Base-by-base conservation (phyloP, 176 grass and related monocot genomes). In the Cymbopogon citratus region DNA sequence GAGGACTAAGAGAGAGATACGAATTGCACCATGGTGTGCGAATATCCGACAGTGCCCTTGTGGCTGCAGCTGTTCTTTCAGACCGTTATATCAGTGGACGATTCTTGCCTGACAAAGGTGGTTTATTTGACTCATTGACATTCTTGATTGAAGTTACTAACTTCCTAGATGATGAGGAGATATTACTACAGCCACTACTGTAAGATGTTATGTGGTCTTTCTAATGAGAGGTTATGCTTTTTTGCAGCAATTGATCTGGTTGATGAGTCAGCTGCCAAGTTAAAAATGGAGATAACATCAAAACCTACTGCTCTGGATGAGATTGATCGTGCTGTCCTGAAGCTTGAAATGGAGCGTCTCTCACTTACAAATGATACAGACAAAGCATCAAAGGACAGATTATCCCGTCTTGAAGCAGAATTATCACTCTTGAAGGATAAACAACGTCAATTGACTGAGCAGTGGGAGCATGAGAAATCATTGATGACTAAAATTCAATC, bases 211-310 rank as follows among this genome's bases (percentile, higher is more conserved):
- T 57, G 34, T 74, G 4, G 21, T 74, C 7, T 19, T 89, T 70
- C 73, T 91, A 72, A 86, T 74, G 31, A 31, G 64, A 78, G 5
- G 4, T 3, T 73, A 21, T 84, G 26, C 23, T 85, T 79, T 77
- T 18, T 74, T 88, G 66, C 87, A 99, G 96, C 96, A 76, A 98
- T 98, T 90, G 96, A 98, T 89, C 92, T 98, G 80, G 96, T 98
- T 2, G 92, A 98, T 75, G 92, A 98, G 81, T 88, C 92, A 78
- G 96, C 96, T 87, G 96, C 96, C 66, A 98, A 98, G 74, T 87
- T 98, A 60, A 98, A 98, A 83, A 99, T 99, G 96, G 96, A 99
- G 87, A 99, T 99, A 69, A 99, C 96, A 77, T 99, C 96, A 2
- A 95, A 99, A 66, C 96, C 96, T 29, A 99, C 96, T 71, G 89